Evolutionary conservation across 2,329 filamentous ascomycete genomes (phyloP), one percentile per base, ranked within the genome.

Genomic region (Onygenales sp.): DNA sequence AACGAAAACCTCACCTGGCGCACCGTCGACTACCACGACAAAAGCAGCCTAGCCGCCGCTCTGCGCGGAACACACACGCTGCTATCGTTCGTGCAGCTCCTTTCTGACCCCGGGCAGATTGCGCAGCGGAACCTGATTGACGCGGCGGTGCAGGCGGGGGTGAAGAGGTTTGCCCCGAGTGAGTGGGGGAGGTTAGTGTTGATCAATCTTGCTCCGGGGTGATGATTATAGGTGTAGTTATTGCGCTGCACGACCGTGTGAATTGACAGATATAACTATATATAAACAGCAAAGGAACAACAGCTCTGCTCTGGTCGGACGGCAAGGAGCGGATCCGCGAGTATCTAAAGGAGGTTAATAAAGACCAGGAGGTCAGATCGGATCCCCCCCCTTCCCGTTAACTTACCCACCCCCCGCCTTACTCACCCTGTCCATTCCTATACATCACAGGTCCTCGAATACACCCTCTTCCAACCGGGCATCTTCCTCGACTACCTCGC

Each of bases 401-500:
- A 34, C 31, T 33, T 21, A 45, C 21, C 27, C 21, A n/a, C 13
- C 11, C 33, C 34, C 14, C 11, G 14, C 34, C 14, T 32, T 40
- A 40, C 34, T 27, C 8, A 39, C 10, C 33, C 27, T 17, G 37
- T 27, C 17, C 37, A n/a, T 17, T 14, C 27, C 17, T 17, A 17
- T 17, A 31, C 5, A 31, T 61, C 43, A 62, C 51, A 79, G 75
- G 66, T 78, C 2, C 66, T 82, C 6, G 77, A 83, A 54, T 82
- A 82, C 61, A 74, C 67, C 0, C 65, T 81, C 0, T 81, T 82
- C 58, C 76, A 81, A 42, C 75, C 76, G 0, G 78, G 77, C 0
- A 57, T 81, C 2, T 80, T 81, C 61, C 61, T 78, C 27, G 70
- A 83, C 61, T 82, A 82, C 64, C 67, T 81, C 37, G 75, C 75